phyloP scores from a whole-genome alignment of 164 flowering plant species.

The Berberis thunbergii region DNA sequence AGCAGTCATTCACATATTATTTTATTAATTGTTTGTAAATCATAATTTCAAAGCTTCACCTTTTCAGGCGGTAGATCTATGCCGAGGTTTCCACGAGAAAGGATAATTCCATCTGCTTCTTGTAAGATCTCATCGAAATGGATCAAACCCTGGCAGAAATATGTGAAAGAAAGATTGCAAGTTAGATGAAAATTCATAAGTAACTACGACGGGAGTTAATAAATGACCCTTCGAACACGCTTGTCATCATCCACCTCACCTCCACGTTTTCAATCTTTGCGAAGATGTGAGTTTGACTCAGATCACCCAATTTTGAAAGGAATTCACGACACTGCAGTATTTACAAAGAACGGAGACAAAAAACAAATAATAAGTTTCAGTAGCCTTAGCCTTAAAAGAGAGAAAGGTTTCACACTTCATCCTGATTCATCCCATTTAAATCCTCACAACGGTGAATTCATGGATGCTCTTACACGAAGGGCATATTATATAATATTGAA shows the following conservation, averaged over 20 bases:
- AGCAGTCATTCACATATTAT: no score
- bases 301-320: conserved; percentile 74
- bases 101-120: conserved; percentile 73
- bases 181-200: no score
- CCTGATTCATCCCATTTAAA: no score
- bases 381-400: no score
- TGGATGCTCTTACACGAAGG: no score
- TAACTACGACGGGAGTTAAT: no score
- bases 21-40: no score
- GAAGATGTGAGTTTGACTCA: conserved; percentile 80
- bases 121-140: conserved; percentile 71
- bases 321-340: conserved; percentile 66
- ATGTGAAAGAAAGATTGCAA: background rate
- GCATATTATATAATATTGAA: no score
- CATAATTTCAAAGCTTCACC: conserved; percentile 27
- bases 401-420: no score
- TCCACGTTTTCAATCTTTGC: conserved; percentile 65
- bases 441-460: no score
- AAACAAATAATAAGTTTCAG: no score
- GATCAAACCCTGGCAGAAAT: conserved; percentile 40
- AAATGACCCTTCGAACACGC: no score
- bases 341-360: background rate
- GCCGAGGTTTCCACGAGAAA: conserved; percentile 75
- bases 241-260: conserved; percentile 12
- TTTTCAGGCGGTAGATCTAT: conserved; percentile 80